Percentiles rank a stretch among this genome's conserved stretches.
Evolutionary conservation across 2,329 filamentous ascomycete species (phyloP).

Genomic region (Arachnomyces sp.): DNA sequence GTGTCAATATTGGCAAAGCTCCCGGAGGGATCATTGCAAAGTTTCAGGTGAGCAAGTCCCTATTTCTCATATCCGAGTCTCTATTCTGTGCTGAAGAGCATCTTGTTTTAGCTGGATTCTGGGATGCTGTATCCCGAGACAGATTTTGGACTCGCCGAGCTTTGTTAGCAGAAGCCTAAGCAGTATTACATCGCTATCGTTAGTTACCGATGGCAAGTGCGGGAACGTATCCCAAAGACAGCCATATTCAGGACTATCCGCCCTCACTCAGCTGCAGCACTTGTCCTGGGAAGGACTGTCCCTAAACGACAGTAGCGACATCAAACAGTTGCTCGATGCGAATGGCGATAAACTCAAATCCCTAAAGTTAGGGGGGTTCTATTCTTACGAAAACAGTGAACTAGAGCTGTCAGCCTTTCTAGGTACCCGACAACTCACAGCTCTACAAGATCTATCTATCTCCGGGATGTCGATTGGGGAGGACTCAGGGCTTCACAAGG

Average conservation of each 20-base stretch:
- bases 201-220: conserved; percentile 1
- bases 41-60: conserved; percentile 2
- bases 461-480: not conserved
- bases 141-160: not conserved
- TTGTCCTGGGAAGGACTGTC: conserved; percentile 4
- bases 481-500: not conserved
- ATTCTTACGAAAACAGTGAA: not conserved
- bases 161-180: conserved; percentile 1
- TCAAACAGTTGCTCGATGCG: not conserved
- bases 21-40: not conserved
- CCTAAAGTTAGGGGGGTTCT: not conserved
- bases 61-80: not conserved
- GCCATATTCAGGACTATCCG: not conserved
- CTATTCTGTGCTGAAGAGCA: not conserved
- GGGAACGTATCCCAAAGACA: no score
- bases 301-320: not conserved
- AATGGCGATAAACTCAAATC: not conserved
- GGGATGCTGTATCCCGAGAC: conserved; percentile 2
- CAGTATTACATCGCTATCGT: not conserved
- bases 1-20: not conserved
- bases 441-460: conserved; percentile 1
- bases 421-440: not conserved
- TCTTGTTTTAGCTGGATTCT: not conserved
- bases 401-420: no score
- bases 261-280: conserved; percentile 1